Evolutionary conservation across 495 filamentous ascomycete genomes (phyloP).

Genomic region (Lentithecium fluviatile): DNA sequence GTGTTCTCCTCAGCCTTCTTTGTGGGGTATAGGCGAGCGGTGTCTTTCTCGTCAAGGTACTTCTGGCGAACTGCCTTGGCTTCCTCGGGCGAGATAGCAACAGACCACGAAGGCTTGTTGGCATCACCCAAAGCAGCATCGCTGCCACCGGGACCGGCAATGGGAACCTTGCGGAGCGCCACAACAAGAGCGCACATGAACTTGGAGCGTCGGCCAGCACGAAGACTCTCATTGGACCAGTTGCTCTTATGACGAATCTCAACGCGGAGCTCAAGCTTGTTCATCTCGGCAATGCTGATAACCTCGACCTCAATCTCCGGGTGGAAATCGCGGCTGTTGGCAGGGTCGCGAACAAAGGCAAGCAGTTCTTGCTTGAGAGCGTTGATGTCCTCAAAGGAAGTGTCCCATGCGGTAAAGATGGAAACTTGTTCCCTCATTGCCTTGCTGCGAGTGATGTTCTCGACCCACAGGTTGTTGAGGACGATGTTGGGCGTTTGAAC

Average conservation of each 20-base stretch:
- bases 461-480: constrained; percentile 86
- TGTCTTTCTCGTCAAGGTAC: constrained; percentile 61
- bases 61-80: constrained; percentile 60
- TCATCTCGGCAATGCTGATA: constrained; percentile 76
- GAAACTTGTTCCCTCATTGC: constrained; percentile 87
- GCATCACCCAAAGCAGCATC: constrained; percentile 64
- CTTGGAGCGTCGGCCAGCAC: constrained; percentile 81
- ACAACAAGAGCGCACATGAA: constrained; percentile 94
- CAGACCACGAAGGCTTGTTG: constrained; percentile 69
- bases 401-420: constrained; percentile 78
- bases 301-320: constrained; percentile 76
- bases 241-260: constrained; percentile 90
- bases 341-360: constrained; percentile 76
- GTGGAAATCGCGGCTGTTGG: constrained; percentile 90
- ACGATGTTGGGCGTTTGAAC: constrained; percentile 90
- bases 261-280: constrained; percentile 79
- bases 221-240: constrained; percentile 88
- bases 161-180: constrained; percentile 81
- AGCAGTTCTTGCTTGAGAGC: constrained; percentile 77
- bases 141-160: constrained; percentile 77
- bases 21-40: constrained; percentile 58
- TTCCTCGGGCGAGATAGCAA: constrained; percentile 65
- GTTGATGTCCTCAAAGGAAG: constrained; percentile 83
- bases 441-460: constrained; percentile 86
- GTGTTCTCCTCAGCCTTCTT: constrained; percentile 36